Base-by-base conservation (phyloP, 805 yeast genomes). In the Komagataella pastoris region DNA sequence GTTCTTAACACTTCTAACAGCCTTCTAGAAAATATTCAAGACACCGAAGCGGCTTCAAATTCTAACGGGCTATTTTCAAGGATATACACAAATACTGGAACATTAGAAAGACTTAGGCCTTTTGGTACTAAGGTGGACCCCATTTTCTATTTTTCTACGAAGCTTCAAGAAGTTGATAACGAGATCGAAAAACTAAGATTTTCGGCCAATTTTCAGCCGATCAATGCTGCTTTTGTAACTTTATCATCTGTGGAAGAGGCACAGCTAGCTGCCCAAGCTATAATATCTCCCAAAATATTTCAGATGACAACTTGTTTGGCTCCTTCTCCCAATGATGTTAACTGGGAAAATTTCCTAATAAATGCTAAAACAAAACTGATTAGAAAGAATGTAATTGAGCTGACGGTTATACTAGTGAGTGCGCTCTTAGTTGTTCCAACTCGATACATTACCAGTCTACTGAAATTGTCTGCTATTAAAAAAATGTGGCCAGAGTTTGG, bases 191-290 rank as follows among this genome's bases (percentile, higher is more conserved):
- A 66, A 50, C 59, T 72, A 18, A 59, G 64, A 50, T 30, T 47
- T 7, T 69, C 63, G 36, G 53, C 60, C 43, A 62, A 67, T 43
- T 77, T 76, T 60, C 64, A 63, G 50, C 73, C 73, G 36, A 58
- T 73, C 3, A 65, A 74, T 1, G 64, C 72, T 44, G 83, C 83
- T 1, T 93, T 93, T 65, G 81, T 91, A 14, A 93, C 97, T 0
- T 85, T 93, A 96, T 87, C 85, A 54, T 78, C 93, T 0, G 97
- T 90, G 3, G 91, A 96, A 0, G 85, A 87, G 62, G 98, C 99
- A 0, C 99, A 93, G 64, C 85, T 93, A 89, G 88, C 95, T 3
- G 97, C 98, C 0, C 99, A 93, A 65, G 93, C 98, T 0, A 88
- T 91, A 0, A 69, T 93, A 52, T 96, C 93, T 57, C 97, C 98